Evolutionary conservation across 176 grass and related monocot species (phyloP), one percentile per base, ranked within the genome.

Genomic region (Carex cristatella): DNA sequence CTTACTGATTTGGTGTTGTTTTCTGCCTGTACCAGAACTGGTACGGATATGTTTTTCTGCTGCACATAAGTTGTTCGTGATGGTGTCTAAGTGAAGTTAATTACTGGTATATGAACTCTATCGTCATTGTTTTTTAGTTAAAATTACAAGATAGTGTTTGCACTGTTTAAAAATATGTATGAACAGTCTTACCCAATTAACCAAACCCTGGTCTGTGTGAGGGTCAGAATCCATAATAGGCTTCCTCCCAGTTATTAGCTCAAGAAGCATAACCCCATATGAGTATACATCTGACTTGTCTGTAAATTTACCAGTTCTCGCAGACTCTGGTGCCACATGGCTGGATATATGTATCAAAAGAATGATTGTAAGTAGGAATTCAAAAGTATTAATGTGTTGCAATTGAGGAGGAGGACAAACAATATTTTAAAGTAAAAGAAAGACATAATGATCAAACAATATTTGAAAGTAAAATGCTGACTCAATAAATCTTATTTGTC

Each of bases 201-300:
- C 89, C 84, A 94, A 48, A 79, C 74, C 58, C 6, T 32, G 23
- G 28, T 28, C 88, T 1, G 86, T 72, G 78, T 89, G 79, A 38
- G 81, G 1, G 23, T 37, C 80, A 71, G 75, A 82, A 79, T 86
- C 83, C 60, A 84, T 51, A 38, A 94, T 54, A 59, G 94, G 94
- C 10, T 87, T 90, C 74, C 53, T 90, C 85, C 94, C 94, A 0
- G 92, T 89, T 62, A 97, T 92, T 73, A 97, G 86, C 61, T 94
- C 94, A 60, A 97, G 83, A 79, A 97, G 84, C 94, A 97, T 89
- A 4, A 97, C 92, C 38, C 94, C 94, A 69, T 94, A 94, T 81
- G 94, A 94, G 81, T 89, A 97, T 54, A 97, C 94, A 85, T 97
- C 92, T 13, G 94, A 97, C 35, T 85, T 84, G 16, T 94, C 92